phyloP scores from a whole-genome alignment of 2,329 filamentous ascomycete genomes.

The Neonectria punicea region DNA sequence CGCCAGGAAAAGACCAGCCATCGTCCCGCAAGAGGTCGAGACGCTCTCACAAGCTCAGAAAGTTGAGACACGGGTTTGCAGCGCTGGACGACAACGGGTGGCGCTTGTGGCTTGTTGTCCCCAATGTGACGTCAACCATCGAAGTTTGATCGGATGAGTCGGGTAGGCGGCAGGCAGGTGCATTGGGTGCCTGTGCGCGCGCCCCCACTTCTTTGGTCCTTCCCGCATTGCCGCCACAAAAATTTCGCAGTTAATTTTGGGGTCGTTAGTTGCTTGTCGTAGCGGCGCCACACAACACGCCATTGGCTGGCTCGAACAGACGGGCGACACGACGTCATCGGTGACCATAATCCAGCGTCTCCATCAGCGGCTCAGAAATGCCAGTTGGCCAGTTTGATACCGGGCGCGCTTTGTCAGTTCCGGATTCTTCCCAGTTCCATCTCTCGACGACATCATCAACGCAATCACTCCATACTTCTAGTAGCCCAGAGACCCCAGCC shows the following conservation, averaged over 20 bases:
- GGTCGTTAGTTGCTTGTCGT: not conserved
- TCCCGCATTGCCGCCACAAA: slow-evolving; percentile 1
- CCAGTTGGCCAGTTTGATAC: not conserved
- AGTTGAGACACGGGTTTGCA: not conserved
- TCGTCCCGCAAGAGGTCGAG: not conserved
- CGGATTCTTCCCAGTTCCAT: slow-evolving; percentile 25
- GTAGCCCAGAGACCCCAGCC: not conserved
- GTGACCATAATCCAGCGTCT: slow-evolving; percentile 2
- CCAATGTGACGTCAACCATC: slow-evolving; percentile 37
- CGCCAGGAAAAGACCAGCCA: not conserved
- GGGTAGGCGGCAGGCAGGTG: slow-evolving; percentile 14
- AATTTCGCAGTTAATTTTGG: not conserved
- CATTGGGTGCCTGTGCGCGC: not conserved
- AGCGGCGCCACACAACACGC: slow-evolving; percentile 14
- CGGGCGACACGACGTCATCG: slow-evolving; percentile 15
- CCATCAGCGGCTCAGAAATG: not conserved
- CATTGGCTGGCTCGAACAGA: slow-evolving; percentile 5
- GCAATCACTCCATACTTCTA: not conserved
- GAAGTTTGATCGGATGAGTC: slow-evolving; percentile 29
- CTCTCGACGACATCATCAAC: slow-evolving; percentile 22
- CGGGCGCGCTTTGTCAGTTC: slow-evolving; percentile 8
- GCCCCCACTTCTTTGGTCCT: slow-evolving; percentile 16
- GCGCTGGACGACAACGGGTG: not conserved
- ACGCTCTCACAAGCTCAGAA: not conserved
- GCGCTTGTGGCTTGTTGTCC: slow-evolving; percentile 6